Evolutionary conservation across 768 basidiomycete species (phyloP).

Genomic region (Tylopilus intermedius): DNA sequence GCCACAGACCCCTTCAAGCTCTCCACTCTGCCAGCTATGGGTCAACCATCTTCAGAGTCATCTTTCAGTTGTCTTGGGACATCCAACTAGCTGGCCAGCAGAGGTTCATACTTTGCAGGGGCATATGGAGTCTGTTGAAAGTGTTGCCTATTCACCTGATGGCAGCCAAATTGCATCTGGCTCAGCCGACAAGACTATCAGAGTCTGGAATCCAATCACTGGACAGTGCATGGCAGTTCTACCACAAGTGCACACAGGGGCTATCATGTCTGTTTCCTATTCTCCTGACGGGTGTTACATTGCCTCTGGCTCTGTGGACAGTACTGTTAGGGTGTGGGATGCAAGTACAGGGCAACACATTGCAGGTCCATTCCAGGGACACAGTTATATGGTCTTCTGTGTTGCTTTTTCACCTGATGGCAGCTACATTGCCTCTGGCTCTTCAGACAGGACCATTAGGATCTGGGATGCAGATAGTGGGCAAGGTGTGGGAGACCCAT

Average conservation of each 20-base stretch:
- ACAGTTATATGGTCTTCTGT: constrained; percentile 5
- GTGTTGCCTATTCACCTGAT: constrained; percentile 23
- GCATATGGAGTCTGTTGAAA: constrained; percentile 9
- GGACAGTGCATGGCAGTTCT: constrained; percentile 11
- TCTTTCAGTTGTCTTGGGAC: constrained; percentile 11
- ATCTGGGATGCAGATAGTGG: constrained; percentile 18
- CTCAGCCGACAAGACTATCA: constrained; percentile 18
- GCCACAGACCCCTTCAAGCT: constrained; percentile 29
- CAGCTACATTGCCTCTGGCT: constrained; percentile 21
- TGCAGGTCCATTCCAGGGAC: constrained; percentile 11
- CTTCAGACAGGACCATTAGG: constrained; percentile 8
- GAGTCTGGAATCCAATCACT: constrained; percentile 17
- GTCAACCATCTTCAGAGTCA: constrained; percentile 14
- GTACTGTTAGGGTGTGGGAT: constrained; percentile 21
- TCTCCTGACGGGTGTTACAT: constrained; percentile 24
- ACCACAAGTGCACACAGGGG: background rate
- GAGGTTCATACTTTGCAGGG: constrained; percentile 14
- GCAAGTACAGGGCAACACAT: constrained; percentile 10
- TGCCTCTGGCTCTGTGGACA: constrained; percentile 13
- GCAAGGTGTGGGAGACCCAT: background rate
- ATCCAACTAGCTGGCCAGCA: constrained; percentile 13
- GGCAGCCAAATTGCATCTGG: constrained; percentile 24
- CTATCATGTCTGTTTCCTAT: constrained; percentile 10
- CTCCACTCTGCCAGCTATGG: constrained; percentile 23
- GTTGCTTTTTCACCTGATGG: constrained; percentile 20